These are phyloP conservation scores for Saccharomycopsis babjevae DNA, from an alignment of 805 yeast genomes.

Conservation along the genomic window DNA sequence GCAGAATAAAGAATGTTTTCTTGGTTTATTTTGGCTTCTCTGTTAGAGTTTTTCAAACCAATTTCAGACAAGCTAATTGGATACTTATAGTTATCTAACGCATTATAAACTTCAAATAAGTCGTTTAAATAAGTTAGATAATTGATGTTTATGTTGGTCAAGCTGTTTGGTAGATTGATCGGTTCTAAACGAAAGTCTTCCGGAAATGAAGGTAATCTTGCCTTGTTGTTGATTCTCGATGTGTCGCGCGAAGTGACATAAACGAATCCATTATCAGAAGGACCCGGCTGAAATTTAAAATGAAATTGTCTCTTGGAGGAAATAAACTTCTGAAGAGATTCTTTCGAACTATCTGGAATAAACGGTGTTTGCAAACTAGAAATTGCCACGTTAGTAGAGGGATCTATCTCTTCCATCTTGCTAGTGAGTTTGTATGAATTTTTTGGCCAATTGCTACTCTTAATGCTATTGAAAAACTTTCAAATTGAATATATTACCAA, in stretches of 20 bases:
- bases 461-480: too few species aligned
- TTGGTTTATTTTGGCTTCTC: slow-evolving; percentile 10
- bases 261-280: slow-evolving; percentile 11
- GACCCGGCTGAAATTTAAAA: slow-evolving; percentile 8
- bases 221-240: not conserved
- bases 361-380: slow-evolving; percentile 17
- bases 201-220: not conserved
- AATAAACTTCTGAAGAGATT: slow-evolving; percentile 1
- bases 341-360: slow-evolving; percentile 2
- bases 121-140: slow-evolving; percentile 11
- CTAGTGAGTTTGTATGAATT: too few species aligned
- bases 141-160: slow-evolving; percentile 2
- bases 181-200: slow-evolving; percentile 1
- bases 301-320: slow-evolving; percentile 7
- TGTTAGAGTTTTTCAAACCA: slow-evolving; percentile 13
- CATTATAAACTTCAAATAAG: slow-evolving; percentile 12
- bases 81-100: slow-evolving; percentile 15
- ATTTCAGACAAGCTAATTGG: slow-evolving; percentile 15
- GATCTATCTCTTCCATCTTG: slow-evolving; percentile 7
- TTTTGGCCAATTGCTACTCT: too few species aligned
- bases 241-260: not conserved
- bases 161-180: slow-evolving; percentile 13
- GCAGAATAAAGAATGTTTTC: slow-evolving; percentile 10
- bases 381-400: slow-evolving; percentile 1
- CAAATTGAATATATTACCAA: too few species aligned